phyloP scores from a whole-genome alignment of 1,284 basidiomycete species.

The Cryptococcus deneoformans region DNA sequence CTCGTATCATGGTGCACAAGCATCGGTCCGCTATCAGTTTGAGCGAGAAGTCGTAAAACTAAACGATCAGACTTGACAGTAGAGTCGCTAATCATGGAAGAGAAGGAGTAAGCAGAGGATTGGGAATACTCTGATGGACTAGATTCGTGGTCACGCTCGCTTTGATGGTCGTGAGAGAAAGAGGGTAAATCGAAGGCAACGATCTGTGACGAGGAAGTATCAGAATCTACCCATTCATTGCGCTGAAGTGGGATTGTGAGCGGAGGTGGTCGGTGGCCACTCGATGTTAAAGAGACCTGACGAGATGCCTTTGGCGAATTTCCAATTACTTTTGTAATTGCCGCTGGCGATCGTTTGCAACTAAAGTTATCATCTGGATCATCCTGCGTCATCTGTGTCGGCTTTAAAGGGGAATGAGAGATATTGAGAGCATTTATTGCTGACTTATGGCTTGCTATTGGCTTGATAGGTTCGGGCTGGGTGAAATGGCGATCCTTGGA shows the following conservation, averaged over 20 bases:
- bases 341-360: neutral
- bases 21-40: conserved; percentile 12
- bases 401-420: conserved; percentile 1
- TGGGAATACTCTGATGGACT: conserved; percentile 15
- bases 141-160: neutral
- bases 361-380: conserved; percentile 4
- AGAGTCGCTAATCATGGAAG: neutral
- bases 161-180: neutral
- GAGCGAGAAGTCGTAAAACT: conserved; percentile 5
- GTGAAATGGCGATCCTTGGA: too few relatives aligned
- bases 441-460: too few relatives aligned
- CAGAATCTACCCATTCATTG: neutral
- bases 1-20: conserved; percentile 1
- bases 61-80: conserved; percentile 4
- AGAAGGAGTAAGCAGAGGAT: conserved; percentile 1
- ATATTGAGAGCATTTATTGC: neutral
- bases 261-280: neutral
- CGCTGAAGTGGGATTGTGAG: neutral
- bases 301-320: neutral
- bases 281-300: neutral
- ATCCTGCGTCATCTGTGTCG: conserved; percentile 8
- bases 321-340: neutral
- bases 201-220: neutral
- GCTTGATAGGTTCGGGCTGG: too few relatives aligned
- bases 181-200: neutral